Evolutionary conservation across 441 rosid species (phyloP), one percentile per base, ranked within the genome.

Genomic region (Adansonia madagascariensis): DNA sequence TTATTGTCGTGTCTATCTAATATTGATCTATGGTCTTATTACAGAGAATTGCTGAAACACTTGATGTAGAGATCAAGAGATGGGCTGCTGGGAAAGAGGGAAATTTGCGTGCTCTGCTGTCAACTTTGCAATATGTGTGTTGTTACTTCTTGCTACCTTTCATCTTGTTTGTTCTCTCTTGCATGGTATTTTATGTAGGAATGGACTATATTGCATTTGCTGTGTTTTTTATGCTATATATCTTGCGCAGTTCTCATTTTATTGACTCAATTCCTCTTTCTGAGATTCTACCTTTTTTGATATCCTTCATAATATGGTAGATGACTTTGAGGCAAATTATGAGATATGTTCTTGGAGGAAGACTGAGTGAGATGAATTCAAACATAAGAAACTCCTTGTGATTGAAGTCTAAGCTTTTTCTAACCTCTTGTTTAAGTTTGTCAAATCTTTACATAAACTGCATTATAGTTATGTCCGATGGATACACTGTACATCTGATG

Each of bases 51-150:
- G 89, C 91, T 57, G 98, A 86, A 80, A 88, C 97, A 39, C 80
- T 95, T 61, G 98, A 95, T 80, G 82, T 79, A 78, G 99, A 93
- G 92, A 89, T 95, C 86, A 93, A 85, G 90, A 95, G 98, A 60
- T 95, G 97, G 99, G 92, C 97, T 84, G 91, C 98, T 1, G 99
- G 98, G 77, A 95, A 95, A 85, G 98, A 93, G 80, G 97, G 97
- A 79, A 95, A 95, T 84, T 80, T 93, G 75, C 97, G 98, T 49
- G 97, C 97, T 79, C 82, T 95, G 78, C 87, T 95, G 49, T 90
- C 98, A n/a, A 93, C 99, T 35, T 62, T 95, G 88, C 99, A 95
- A 89, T 92, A 93, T 86, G 99, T 95, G 80, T 7, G 94, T 83
- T 18, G 61, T 73, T 75, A 49, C 57, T 63, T 44, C 46, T 69